A percentile compares a stretch with the other conserved stretches of the same genome.
Conservation (phyloP, 495 filamentous ascomycete genomes). For the Coniosporium apollinis region DNA sequence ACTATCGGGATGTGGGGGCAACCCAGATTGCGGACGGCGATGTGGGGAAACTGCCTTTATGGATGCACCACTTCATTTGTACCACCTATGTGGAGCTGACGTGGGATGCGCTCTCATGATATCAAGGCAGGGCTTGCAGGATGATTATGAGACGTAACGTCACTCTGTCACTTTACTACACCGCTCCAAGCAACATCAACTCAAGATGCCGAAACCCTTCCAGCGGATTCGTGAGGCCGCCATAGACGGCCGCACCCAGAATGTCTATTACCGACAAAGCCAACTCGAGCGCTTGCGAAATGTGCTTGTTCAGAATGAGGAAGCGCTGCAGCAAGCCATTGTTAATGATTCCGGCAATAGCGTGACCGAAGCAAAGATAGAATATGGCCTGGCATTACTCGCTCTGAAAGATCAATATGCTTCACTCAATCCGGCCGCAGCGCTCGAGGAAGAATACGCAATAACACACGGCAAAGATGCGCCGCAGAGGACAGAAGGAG, state of each 20-base stretch:
- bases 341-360: constrained; percentile 22
- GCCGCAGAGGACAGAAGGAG: constrained; percentile 12
- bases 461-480: constrained; percentile 29
- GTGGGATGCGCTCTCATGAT: too few species aligned
- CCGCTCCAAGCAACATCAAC: neutral
- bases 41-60: too few species aligned
- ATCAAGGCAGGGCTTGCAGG: too few species aligned
- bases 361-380: constrained; percentile 25
- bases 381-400: constrained; percentile 26
- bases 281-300: constrained; percentile 30
- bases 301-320: constrained; percentile 18
- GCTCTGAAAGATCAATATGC: constrained; percentile 30
- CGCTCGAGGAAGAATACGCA: constrained; percentile 32
- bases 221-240: constrained; percentile 25
- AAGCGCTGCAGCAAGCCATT: constrained; percentile 26
- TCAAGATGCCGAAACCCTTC: constrained; percentile 18
- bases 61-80: too few species aligned
- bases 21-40: too few species aligned
- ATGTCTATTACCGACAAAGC: constrained; percentile 28
- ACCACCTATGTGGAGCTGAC: too few species aligned
- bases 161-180: too few species aligned
- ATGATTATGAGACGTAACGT: too few species aligned
- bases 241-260: constrained; percentile 31
- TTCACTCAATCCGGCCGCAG: constrained; percentile 23
- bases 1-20: too few species aligned